Percentiles rank a stretch among this genome's conserved stretches.
phyloP scores from a whole-genome alignment of 2,329 filamentous ascomycete genomes.

The Claviceps capensis region DNA sequence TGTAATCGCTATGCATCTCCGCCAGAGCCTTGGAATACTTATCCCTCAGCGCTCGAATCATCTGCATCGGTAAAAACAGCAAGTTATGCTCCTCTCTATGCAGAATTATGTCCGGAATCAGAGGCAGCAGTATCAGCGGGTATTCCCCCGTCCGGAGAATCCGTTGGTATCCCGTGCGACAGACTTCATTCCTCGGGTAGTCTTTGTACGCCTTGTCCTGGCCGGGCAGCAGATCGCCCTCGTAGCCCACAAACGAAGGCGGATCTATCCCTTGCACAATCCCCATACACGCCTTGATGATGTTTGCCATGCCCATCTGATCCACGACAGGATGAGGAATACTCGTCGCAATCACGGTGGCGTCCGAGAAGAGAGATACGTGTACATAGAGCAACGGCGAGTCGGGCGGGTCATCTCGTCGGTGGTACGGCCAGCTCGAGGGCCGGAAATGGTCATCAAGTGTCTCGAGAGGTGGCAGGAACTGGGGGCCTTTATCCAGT shows the following conservation, averaged over 20 bases:
- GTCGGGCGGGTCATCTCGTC: not conserved
- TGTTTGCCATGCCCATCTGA: slow-evolving; percentile 3
- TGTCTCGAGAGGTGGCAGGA: not conserved
- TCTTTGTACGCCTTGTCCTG: not conserved
- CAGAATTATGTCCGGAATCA: not conserved
- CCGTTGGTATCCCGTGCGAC: not conserved
- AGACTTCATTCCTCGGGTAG: not conserved
- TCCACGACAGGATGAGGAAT: not conserved
- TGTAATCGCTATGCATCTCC: not conserved
- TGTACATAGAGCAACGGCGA: slow-evolving; percentile 1
- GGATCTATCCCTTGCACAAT: not conserved
- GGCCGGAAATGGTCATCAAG: slow-evolving; percentile 3
- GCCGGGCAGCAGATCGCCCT: slow-evolving; percentile 2
- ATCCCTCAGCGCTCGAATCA: not conserved
- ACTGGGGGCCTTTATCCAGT: not conserved
- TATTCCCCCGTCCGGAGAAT: not conserved
- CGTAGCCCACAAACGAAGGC: slow-evolving; percentile 3
- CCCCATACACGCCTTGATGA: slow-evolving; percentile 2
- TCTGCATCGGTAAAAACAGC: slow-evolving; percentile 1
- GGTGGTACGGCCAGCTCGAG: slow-evolving; percentile 1
- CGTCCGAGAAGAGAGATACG: slow-evolving; percentile 2
- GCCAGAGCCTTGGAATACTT: not conserved
- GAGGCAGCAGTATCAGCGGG: not conserved
- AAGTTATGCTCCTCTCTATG: not conserved
- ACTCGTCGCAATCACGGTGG: not conserved